A percentile compares a stretch with the other conserved stretches of the same genome.
phyloP scores from a whole-genome alignment of 2,329 filamentous ascomycete genomes.

The Tolypocladium sp. region DNA sequence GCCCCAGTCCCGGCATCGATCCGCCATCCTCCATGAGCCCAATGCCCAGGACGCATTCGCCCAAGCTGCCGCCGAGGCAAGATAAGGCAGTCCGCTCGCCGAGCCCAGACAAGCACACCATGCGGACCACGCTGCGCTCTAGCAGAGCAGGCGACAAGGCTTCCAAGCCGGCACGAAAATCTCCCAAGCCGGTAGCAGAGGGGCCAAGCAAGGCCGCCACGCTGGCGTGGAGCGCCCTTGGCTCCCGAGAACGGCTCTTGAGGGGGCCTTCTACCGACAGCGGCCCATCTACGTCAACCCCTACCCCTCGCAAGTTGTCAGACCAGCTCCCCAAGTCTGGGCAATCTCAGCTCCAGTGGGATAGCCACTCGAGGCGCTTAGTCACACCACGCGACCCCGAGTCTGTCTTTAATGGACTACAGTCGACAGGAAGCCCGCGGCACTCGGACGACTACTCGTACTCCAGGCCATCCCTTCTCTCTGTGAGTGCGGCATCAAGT shows the following conservation, averaged over 20 bases:
- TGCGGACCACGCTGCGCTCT: slow-evolving; percentile 52
- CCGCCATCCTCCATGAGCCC: slow-evolving; percentile 6
- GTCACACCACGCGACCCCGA: slow-evolving; percentile 29
- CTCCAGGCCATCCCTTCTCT: slow-evolving; percentile 35
- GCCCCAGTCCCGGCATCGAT: slow-evolving; percentile 5
- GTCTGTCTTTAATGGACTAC: slow-evolving; percentile 13
- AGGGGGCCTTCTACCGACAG: slow-evolving; percentile 15
- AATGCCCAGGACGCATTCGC: slow-evolving; percentile 19
- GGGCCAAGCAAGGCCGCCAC: slow-evolving; percentile 56
- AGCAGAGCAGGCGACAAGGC: slow-evolving; percentile 34
- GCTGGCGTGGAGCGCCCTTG: slow-evolving; percentile 48
- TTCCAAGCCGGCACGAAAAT: slow-evolving; percentile 27
- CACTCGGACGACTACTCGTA: slow-evolving; percentile 30
- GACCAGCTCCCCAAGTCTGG: slow-evolving; percentile 22
- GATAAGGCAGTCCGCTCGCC: slow-evolving; percentile 36
- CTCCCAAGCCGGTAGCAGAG: slow-evolving; percentile 33
- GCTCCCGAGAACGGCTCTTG: slow-evolving; percentile 25
- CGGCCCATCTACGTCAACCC: slow-evolving; percentile 9
- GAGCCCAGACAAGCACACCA: slow-evolving; percentile 52
- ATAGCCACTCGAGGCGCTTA: slow-evolving; percentile 44
- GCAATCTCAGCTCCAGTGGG: slow-evolving; percentile 37
- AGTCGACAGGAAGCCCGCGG: slow-evolving; percentile 19
- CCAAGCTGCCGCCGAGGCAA: slow-evolving; percentile 20
- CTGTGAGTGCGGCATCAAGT: slow-evolving; percentile 47
- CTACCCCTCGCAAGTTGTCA: slow-evolving; percentile 14